Base-by-base conservation (phyloP, 164 flowering plant genomes). In the Chimonanthus salicifolius region DNA sequence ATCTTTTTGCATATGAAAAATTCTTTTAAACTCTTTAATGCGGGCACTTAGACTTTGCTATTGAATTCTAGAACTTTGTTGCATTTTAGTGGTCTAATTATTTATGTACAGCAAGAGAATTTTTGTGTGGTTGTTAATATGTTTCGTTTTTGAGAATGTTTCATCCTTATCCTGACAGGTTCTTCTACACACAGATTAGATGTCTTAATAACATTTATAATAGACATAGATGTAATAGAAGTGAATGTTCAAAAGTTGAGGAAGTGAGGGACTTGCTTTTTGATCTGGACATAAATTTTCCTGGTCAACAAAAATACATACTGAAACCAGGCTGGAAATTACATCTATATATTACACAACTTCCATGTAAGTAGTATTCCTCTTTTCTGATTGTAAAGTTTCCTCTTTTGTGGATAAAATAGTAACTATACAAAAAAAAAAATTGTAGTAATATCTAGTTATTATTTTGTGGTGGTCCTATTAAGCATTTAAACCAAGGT, bases 301-400 rank as follows among this genome's bases (percentile, higher is more conserved):
- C 47, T 58, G 81, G 81, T 47, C 71, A 75, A 67, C 75, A 72
- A 62, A 89, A 86, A 77, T 89, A 79, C 76, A 83, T 15, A 71
- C 44, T 95, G 77, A 86, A 76, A 82, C 78, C 68, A 4, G 97
- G 95, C 15, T 93, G 89, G 91, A 74, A 83, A 48, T 83, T 95
- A 43, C 99, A 95, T 83, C 67, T 95, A 45, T 95, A 95, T 80
- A 83, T 93, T 72, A 87, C 98, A 6, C 98, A 95, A 81, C 75
- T 90, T 77, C 99, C 99, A 75, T 95, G 99, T 95, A 83, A 79
- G 88, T 84, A 9, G 33, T 33, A 33, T 33, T 33, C 33, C 33
- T 33, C 33, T 33, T 33, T 33, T 33, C 33, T 33, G 33, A 33
- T 33, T 33, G 33, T 33, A 33, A 33, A 33, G 33, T 1, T 33